Evolutionary conservation across 805 yeast species (phyloP), one percentile per base, ranked within the genome.

Genomic region (Pichia exigua): DNA sequence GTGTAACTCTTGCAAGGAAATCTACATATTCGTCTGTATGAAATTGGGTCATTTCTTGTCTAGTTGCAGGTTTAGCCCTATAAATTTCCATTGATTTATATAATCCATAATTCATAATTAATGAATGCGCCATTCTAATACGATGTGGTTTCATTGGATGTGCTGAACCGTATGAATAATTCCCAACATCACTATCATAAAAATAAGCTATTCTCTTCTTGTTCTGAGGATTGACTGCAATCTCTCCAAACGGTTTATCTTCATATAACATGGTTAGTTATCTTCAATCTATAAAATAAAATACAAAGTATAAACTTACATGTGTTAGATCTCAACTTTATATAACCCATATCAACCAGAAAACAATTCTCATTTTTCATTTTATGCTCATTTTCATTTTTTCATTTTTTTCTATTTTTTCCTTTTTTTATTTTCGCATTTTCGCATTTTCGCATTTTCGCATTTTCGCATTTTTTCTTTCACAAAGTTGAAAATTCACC

Each of bases 111-210:
- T 92, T 91, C 96, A 94, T 92, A 58, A 94, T 87, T 62, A 94
- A 76, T 42, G 96, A 88, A 68, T 94, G 98, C 9, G 98, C 95
- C 96, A 94, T 91, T 81, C 98, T 85, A 72, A 94, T 90, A 65
- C 99, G 82, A 68, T 92, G 97, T 24, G 99, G 99, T 67, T 94
- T 94, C 99, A 94, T 94, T 42, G 97, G 97, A 69, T 94, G 99
- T 28, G 97, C 97, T 5, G 97, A 94, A 52, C 98, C 98, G 66
- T 94, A 94, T 44, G 97, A 96, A 70, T 92, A 92, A 72, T 94
- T 94, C 38, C 98, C 98, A 46, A 94, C 96, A 66, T 92, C 99
- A 28, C 96, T 81, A 67, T 85, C 92, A 63, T 85, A 85, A 66
- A 85, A 85, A 64, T 85, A 85, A 0, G 94, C 92, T 30, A 85